phyloP scores from a whole-genome alignment of 2,329 filamentous ascomycete species.

The Aaosphaeria pasadenensis region DNA sequence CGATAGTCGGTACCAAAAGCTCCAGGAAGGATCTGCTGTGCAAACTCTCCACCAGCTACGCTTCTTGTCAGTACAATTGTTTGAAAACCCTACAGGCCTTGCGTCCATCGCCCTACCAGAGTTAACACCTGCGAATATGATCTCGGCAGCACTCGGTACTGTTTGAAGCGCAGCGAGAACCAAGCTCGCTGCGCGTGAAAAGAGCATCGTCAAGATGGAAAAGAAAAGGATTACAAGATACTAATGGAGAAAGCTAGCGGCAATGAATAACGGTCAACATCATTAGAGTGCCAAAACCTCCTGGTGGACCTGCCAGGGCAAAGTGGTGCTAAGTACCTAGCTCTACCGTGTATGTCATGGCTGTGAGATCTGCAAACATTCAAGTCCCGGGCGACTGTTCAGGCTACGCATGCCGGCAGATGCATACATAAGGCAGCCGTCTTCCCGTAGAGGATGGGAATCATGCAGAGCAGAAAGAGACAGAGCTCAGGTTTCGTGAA shows the following conservation, averaged over 20 bases:
- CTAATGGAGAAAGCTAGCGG: not conserved
- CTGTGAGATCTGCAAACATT: not conserved
- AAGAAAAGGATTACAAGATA: not conserved
- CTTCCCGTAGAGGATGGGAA: not conserved
- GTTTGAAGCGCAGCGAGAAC: conserved; percentile 10
- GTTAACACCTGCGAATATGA: conserved; percentile 21
- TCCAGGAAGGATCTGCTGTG: conserved; percentile 41
- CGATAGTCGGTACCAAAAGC: conserved; percentile 50
- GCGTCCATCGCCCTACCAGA: conserved; percentile 10
- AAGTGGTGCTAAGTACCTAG: conserved; percentile 2
- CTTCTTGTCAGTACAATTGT: not conserved
- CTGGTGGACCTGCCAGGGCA: not conserved
- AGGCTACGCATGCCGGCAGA: not conserved
- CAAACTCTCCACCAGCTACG: conserved; percentile 20
- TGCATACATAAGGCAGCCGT: conserved; percentile 1
- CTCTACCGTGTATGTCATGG: not conserved
- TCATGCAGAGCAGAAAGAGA: not conserved
- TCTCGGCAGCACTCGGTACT: conserved; percentile 7
- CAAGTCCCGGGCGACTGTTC: not conserved
- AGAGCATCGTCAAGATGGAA: conserved; percentile 3
- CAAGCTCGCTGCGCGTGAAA: conserved; percentile 4
- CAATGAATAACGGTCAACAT: conserved; percentile 7
- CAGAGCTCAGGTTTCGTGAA: too few species aligned
- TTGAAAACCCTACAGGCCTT: not conserved
- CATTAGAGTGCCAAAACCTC: conserved; percentile 7